Evolutionary conservation across 768 basidiomycete genomes (phyloP), one percentile per base, ranked within the genome.

Genomic region (Mycena amicta): DNA sequence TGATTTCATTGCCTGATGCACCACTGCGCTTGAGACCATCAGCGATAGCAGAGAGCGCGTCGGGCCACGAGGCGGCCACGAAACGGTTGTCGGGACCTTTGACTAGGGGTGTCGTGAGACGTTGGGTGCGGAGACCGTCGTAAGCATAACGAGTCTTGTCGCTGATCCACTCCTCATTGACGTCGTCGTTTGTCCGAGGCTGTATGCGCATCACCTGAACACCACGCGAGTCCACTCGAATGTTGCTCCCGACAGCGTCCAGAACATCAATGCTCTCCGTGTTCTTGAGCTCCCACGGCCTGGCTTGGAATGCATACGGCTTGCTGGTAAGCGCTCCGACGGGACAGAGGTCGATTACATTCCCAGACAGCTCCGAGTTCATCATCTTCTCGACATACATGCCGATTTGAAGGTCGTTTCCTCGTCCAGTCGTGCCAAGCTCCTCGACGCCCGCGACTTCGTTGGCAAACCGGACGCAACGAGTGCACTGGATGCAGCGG

Each of bases 91-190:
- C 95, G 55, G 87, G 80, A 30, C 62, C 62, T 71, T 95, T 91
- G 62, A 98, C 77, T 41, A 98, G 83, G 2, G 97, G 97, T 0
- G 88, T 89, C 3, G 95, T 98, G 67, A 99, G 78, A 22, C 96
- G 90, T 73, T 99, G 97, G 82, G 93, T 96, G 68, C 86, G 87
- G 29, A 99, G 83, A 11, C 97, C 97, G 67, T 99, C 97, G 72
- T 95, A 91, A 1, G 96, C 92, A 72, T 94, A 95, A 56, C 97
- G 91, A 2, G 96, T 95, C 83, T 99, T 99, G 82, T 99, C 97
- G 73, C 84, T 94, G 72, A 99, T 96, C 97, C 97, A 98, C 74
- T 99, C 97, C 78, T 99, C 97, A 73, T 99, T 99, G 63, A 99
- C 88, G 65, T 97, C 92, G 73, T 98, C 97, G 71, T 98, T 98